These are phyloP conservation scores for Bryopsis sp. DNA, from an alignment of 139 green algal genomes.

Conservation along the genomic window DNA sequence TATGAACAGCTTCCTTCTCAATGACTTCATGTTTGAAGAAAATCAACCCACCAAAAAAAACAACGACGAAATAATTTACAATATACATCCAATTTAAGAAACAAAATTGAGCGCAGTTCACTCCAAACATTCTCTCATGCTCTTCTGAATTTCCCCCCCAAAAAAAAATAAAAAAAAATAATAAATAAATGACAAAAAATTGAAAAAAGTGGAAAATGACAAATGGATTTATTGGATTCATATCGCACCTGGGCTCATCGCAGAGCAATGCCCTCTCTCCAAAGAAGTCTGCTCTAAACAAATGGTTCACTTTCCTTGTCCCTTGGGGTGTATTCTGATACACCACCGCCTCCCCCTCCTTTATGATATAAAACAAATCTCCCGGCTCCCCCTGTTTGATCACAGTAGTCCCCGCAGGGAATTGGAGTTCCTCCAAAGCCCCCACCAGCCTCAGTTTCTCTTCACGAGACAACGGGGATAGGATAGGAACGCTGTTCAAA, in stretches of 20 bases:
- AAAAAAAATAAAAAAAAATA: background rate
- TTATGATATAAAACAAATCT: constrained; percentile 91
- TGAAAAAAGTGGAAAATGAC: background rate
- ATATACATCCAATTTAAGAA: too few relatives aligned
- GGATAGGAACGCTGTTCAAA: constrained; percentile 80
- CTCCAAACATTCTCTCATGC: too few relatives aligned
- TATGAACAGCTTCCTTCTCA: too few relatives aligned
- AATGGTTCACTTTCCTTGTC: constrained; percentile 74
- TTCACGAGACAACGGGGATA: constrained; percentile 60
- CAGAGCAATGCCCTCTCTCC: constrained; percentile 77
- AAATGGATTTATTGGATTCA: too few relatives aligned
- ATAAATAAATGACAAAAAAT: background rate
- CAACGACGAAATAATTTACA: too few relatives aligned
- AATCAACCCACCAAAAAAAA: too few relatives aligned
- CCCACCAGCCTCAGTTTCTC: constrained; percentile 73
- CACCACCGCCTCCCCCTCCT: constrained; percentile 84
- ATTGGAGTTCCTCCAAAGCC: constrained; percentile 61
- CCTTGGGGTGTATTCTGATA: constrained; percentile 48
- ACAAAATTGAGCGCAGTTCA: too few relatives aligned
- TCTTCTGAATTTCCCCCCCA: too few relatives aligned
- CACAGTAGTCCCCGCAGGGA: constrained; percentile 32
- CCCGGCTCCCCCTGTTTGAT: constrained; percentile 66
- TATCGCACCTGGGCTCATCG: constrained; percentile 50
- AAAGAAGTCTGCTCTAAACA: constrained; percentile 90
- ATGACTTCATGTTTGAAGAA: too few relatives aligned